These are phyloP conservation scores for Suillus bovinus DNA, from an alignment of 768 basidiomycete genomes.

Conservation along the genomic window DNA sequence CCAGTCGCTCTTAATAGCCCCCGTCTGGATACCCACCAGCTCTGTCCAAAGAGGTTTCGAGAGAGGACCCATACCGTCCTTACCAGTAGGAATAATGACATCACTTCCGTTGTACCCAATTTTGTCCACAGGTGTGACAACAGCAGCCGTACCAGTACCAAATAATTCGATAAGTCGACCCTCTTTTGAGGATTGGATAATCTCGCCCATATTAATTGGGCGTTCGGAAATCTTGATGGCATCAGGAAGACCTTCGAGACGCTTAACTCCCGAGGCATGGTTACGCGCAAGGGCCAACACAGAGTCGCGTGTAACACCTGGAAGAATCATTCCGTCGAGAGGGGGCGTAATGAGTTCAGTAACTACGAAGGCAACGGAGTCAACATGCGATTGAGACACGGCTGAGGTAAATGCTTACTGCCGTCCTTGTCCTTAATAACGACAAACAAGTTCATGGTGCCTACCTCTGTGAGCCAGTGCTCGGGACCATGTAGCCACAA, in stretches of 20 bases:
- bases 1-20: conserved; percentile 78
- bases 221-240: conserved; percentile 66
- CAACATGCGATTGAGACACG: background rate
- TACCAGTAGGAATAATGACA: conserved; percentile 53
- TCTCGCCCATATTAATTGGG: conserved; percentile 73
- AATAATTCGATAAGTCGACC: conserved; percentile 53
- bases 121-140: conserved; percentile 48
- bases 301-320: conserved; percentile 69
- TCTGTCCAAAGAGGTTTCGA: conserved; percentile 50
- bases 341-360: conserved; percentile 65
- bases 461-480: conserved; percentile 62
- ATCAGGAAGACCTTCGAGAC: conserved; percentile 52
- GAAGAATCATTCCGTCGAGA: conserved; percentile 64
- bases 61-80: conserved; percentile 75
- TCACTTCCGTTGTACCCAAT: conserved; percentile 63
- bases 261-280: conserved; percentile 50
- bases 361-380: conserved; percentile 27
- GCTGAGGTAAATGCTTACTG: conserved; percentile 36
- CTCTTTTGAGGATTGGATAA: conserved; percentile 47
- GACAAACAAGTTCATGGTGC: conserved; percentile 92
- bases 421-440: conserved; percentile 74
- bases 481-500: conserved; percentile 82
- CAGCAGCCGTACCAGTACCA: conserved; percentile 55
- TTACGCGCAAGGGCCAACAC: conserved; percentile 48
- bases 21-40: conserved; percentile 69